Conservation (phyloP, 345 rosid genomes). For the Hibiscus syriacus region DNA sequence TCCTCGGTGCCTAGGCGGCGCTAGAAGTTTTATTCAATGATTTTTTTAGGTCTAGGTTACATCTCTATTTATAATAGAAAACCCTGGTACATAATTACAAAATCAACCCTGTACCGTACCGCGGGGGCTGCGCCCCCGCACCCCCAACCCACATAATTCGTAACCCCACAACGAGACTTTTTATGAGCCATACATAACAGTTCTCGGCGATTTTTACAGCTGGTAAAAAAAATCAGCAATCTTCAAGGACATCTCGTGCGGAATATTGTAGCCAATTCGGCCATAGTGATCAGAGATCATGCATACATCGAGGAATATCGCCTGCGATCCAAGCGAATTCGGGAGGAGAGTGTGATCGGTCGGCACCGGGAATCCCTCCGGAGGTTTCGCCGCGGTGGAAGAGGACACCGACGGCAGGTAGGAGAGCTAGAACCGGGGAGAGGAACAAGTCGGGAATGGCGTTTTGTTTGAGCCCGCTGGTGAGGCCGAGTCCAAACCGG, state of each 20-base stretch:
- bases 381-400: conserved; percentile 41
- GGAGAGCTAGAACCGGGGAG: conserved; percentile 26
- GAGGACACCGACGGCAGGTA: conserved; percentile 23
- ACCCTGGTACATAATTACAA: too few species aligned
- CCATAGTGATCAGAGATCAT: conserved; percentile 19
- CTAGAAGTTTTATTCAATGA: too few species aligned
- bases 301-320: conserved; percentile 73
- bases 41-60: too few species aligned
- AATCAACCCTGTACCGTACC: too few species aligned
- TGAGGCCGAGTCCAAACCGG: conserved; percentile 67
- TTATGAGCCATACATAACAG: too few species aligned
- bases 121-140: too few species aligned
- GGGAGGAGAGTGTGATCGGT: conserved; percentile 24
- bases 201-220: conserved; percentile 37
- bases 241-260: conserved; percentile 14
- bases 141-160: too few species aligned
- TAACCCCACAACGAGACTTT: too few species aligned
- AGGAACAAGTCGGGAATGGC: conserved; percentile 47
- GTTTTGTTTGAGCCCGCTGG: conserved; percentile 84
- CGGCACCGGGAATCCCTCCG: conserved; percentile 29
- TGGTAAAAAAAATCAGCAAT: conserved; percentile 38
- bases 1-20: too few species aligned
- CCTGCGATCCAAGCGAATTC: conserved; percentile 35
- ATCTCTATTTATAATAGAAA: too few species aligned
- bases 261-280: conserved; percentile 16